Conservation (phyloP, 306 rosid species). For the barrel medic (Medicago truncatula) region DNA sequence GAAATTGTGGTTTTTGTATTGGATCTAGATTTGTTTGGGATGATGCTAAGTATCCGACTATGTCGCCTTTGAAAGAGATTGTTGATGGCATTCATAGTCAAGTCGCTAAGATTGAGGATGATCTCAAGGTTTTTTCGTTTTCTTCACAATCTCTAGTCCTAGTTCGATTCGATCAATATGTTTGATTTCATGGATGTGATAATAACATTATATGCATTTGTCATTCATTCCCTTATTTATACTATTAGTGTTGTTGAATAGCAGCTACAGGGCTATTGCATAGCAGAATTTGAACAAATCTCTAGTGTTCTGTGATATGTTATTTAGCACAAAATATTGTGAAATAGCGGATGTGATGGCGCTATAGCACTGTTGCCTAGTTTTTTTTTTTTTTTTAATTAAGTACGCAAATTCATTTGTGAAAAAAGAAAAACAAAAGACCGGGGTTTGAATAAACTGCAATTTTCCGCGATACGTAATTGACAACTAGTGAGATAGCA, state of each 20-base stretch:
- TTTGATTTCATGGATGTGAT: slow-evolving; percentile 36
- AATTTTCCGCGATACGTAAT: too few relatives aligned
- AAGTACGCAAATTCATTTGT: too few relatives aligned
- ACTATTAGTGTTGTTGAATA: neutral
- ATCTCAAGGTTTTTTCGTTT: slow-evolving; percentile 69
- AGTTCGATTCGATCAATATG: neutral
- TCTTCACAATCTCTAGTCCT: slow-evolving; percentile 14
- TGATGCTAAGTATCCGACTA: slow-evolving; percentile 91
- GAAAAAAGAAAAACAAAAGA: too few relatives aligned
- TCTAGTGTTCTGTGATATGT: too few relatives aligned
- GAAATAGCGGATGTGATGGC: too few relatives aligned
- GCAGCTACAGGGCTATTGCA: too few relatives aligned
- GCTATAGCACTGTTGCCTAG: too few relatives aligned
- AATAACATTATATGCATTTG: neutral
- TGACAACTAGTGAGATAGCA: neutral
- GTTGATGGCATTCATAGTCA: slow-evolving; percentile 79
- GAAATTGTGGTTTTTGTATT: slow-evolving; percentile 5
- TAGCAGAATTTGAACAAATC: too few relatives aligned
- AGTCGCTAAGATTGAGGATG: slow-evolving; percentile 93
- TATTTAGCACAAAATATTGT: too few relatives aligned
- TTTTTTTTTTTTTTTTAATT: too few relatives aligned
- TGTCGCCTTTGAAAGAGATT: slow-evolving; percentile 80
- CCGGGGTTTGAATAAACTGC: too few relatives aligned
- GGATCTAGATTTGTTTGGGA: slow-evolving; percentile 86
- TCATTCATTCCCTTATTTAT: neutral